Evolutionary conservation across 2,329 filamentous ascomycete species (phyloP).

Genomic region (Waltergamsia citrina): DNA sequence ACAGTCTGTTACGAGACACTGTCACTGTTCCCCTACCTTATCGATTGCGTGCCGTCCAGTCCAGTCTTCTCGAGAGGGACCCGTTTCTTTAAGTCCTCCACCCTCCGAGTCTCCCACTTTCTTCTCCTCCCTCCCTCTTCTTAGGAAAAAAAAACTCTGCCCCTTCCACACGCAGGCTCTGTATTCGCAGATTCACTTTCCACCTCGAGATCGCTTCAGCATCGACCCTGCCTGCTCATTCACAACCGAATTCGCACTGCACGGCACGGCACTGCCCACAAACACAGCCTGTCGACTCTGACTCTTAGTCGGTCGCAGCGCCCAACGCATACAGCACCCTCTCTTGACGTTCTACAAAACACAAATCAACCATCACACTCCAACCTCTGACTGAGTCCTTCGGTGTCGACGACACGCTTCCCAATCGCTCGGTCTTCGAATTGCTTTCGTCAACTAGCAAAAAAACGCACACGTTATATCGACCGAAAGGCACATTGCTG

Average conservation of each 20-base stretch:
- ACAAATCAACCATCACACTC: not conserved
- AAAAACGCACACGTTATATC: not conserved
- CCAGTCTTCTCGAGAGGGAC: too few species aligned
- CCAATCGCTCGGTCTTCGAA: not conserved
- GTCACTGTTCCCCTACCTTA: too few species aligned
- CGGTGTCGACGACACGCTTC: not conserved
- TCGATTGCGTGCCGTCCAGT: too few species aligned
- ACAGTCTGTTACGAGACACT: too few species aligned
- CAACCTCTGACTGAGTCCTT: not conserved
- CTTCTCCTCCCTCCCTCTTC: not conserved
- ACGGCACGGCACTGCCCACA: too few species aligned
- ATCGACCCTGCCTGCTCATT: not conserved
- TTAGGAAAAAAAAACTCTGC: not conserved
- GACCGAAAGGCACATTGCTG: constrained; percentile 33
- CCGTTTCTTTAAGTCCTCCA: too few species aligned
- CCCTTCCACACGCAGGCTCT: not conserved
- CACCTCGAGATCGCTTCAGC: not conserved
- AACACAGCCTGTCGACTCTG: constrained; percentile 1
- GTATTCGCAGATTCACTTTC: not conserved
- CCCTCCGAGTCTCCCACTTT: too few species aligned
- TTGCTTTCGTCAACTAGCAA: not conserved
- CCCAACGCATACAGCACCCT: not conserved
- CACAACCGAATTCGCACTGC: too few species aligned
- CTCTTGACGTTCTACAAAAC: too few species aligned
- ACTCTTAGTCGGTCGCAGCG: constrained; percentile 2